Evolutionary conservation across 345 rosid genomes (phyloP).

Genomic region (Noccaea caerulescens): DNA sequence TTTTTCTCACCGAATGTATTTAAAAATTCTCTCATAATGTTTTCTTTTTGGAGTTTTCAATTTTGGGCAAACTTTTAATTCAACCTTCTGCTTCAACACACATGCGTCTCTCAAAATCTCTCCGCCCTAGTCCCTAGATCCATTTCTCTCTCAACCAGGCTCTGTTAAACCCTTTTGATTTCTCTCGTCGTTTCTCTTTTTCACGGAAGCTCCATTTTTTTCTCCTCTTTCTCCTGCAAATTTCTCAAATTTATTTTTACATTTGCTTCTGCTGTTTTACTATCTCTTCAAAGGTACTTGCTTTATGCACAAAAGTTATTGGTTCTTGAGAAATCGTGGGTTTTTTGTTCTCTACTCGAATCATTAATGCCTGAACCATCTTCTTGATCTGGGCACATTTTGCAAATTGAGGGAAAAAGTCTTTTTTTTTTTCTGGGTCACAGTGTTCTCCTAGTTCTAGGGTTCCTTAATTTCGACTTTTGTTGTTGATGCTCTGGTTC

Average conservation of each 20-base stretch:
- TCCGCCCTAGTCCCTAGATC: conserved; percentile 57
- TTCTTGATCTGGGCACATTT: conserved; percentile 44
- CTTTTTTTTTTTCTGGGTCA: conserved; percentile 24
- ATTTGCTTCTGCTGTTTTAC: background rate
- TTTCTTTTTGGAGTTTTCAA: conserved; percentile 27
- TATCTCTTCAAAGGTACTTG: conserved; percentile 39
- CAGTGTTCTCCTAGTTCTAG: conserved; percentile 33
- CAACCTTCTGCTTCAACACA: conserved; percentile 35
- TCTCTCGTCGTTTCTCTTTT: conserved; percentile 16
- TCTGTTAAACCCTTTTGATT: conserved; percentile 49
- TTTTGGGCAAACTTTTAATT: conserved; percentile 33
- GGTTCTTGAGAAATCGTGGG: conserved; percentile 27
- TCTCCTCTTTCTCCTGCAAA: conserved; percentile 6
- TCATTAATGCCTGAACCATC: conserved; percentile 20
- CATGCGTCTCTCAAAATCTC: conserved; percentile 43
- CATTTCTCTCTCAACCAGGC: conserved; percentile 37
- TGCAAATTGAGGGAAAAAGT: conserved; percentile 5
- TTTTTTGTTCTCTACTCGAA: conserved; percentile 10
- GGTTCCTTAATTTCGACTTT: conserved; percentile 39
- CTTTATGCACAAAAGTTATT: conserved; percentile 35
- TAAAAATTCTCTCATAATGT: background rate
- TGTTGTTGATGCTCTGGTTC: background rate
- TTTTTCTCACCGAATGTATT: conserved; percentile 21
- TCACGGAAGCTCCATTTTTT: conserved; percentile 18
- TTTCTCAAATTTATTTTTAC: conserved; percentile 21